phyloP scores from a whole-genome alignment of 2,329 filamentous ascomycete species.

The Paecilomyces sp. region DNA sequence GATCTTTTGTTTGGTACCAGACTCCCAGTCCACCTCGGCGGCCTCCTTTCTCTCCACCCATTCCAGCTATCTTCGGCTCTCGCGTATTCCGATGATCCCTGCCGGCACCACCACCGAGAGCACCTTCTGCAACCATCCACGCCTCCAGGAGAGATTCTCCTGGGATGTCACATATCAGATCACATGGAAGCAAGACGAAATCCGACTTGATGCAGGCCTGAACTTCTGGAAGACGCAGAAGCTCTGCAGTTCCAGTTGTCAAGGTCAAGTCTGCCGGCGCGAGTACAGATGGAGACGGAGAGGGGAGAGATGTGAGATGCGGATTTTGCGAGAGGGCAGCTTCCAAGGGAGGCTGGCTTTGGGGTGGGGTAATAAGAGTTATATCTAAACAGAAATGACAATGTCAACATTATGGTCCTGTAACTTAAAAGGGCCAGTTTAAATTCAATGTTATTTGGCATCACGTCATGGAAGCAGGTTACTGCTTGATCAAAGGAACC shows the following conservation, averaged over 20 bases:
- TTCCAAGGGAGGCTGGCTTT: conserved; percentile 36
- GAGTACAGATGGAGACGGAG: conserved; percentile 58
- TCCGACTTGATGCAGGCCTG: conserved; percentile 71
- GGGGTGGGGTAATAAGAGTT: conserved; percentile 41
- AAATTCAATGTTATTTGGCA: background rate
- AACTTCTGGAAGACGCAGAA: conserved; percentile 78
- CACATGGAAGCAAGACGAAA: conserved; percentile 87
- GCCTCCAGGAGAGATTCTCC: conserved; percentile 77
- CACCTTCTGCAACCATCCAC: conserved; percentile 82
- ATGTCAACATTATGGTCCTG: background rate
- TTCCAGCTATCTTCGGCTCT: conserved; percentile 39
- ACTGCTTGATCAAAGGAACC: background rate
- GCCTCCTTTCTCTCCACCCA: conserved; percentile 50
- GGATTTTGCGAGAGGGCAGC: conserved; percentile 44
- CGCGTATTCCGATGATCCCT: conserved; percentile 28
- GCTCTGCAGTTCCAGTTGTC: conserved; percentile 82
- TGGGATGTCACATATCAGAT: conserved; percentile 82
- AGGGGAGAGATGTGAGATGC: conserved; percentile 42
- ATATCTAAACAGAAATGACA: conserved; percentile 28
- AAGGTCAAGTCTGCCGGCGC: conserved; percentile 69
- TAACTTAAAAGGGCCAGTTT: background rate
- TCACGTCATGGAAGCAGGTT: background rate
- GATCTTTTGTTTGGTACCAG: conserved; percentile 78
- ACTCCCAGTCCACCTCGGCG: conserved; percentile 77
- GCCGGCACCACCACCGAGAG: conserved; percentile 55